phyloP scores from a whole-genome alignment of 2,329 filamentous ascomycete genomes.

The Fusarium avenaceum region DNA sequence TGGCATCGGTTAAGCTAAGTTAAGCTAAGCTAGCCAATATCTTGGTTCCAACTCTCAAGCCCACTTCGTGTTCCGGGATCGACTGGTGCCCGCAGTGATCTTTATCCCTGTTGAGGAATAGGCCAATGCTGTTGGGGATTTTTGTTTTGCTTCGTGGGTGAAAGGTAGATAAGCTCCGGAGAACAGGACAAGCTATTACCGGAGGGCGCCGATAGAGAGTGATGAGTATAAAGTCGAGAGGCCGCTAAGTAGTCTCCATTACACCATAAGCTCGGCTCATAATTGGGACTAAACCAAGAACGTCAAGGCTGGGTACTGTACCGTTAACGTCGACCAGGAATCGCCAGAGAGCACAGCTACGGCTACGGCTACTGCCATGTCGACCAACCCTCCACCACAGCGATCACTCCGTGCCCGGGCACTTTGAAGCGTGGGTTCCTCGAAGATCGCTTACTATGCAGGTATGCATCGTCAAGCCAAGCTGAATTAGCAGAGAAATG shows the following conservation, averaged over 20 bases:
- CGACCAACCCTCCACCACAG: conserved; percentile 24
- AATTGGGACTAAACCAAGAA: conserved; percentile 21
- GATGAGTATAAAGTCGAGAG: conserved; percentile 4
- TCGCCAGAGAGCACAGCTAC: conserved; percentile 12
- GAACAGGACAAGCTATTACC: conserved; percentile 5
- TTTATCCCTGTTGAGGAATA: conserved; percentile 14
- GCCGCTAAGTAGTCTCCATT: conserved; percentile 4
- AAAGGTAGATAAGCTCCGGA: background rate
- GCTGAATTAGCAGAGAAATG: conserved; percentile 35
- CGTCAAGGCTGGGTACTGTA: conserved; percentile 3
- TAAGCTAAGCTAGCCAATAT: conserved; percentile 6
- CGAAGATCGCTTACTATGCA: conserved; percentile 28
- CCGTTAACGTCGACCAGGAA: background rate
- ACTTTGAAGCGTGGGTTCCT: conserved; percentile 23
- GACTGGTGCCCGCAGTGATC: conserved; percentile 21
- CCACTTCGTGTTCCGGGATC: conserved; percentile 36
- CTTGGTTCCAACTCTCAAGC: conserved; percentile 25
- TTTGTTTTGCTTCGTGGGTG: conserved; percentile 13
- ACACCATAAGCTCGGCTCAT: conserved; percentile 4
- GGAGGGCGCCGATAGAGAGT: conserved; percentile 36
- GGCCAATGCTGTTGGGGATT: conserved; percentile 11
- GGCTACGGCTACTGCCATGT: conserved; percentile 1
- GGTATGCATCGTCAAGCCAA: conserved; percentile 36
- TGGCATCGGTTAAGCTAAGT: conserved; percentile 15
- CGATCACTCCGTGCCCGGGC: background rate